Base-by-base conservation (phyloP, 305 asterid species). In the Solanum aculeatissimum region DNA sequence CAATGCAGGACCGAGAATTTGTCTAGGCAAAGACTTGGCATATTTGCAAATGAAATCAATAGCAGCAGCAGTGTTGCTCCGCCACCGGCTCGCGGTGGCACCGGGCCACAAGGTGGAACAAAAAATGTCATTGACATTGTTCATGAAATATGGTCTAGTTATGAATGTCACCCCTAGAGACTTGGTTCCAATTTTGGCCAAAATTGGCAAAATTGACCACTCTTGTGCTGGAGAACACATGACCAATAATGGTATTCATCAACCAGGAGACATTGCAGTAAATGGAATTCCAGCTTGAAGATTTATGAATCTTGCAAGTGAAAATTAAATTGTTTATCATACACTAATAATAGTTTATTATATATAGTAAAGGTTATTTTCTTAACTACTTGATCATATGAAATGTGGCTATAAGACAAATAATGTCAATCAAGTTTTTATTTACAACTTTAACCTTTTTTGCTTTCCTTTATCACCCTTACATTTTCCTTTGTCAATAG, bases 41-140 rank as follows among this genome's bases (percentile, higher is more conserved):
- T 92, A 90, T 79, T 57, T 92, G 82, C 95, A 92, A 79, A 92
- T 92, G 95, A 92, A 91, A 42, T 92, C 95, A 3, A 90, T 92
- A 1, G 93, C 89, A 0, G 95, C 92, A 3, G 92, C 95, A 0
- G 93, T 91, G 72, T 54, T 92, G 19, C 86, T 92, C 35, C 94
- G 93, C 72, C 95, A 92, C 90, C 86, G 90, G 9, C 90, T 92
- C 27, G 72, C 80, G 84, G 87, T 90, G 88, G 91, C 85, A 4
- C 89, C 91, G 0, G 94, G 92, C 11, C 95, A 92, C 85, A 87
- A 55, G 84, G 95, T 92, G 86, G 95, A 91, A 58, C 94, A 92
- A 65, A 92, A 92, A 35, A 92, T 92, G 93, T 92, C 95, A 9
- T 43, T 92, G 87, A 91, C 95, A 70, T 87, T 92, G 92, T 92